Base-by-base conservation (phyloP, 2,329 filamentous ascomycete species). In the Ophiostoma ulmi region DNA sequence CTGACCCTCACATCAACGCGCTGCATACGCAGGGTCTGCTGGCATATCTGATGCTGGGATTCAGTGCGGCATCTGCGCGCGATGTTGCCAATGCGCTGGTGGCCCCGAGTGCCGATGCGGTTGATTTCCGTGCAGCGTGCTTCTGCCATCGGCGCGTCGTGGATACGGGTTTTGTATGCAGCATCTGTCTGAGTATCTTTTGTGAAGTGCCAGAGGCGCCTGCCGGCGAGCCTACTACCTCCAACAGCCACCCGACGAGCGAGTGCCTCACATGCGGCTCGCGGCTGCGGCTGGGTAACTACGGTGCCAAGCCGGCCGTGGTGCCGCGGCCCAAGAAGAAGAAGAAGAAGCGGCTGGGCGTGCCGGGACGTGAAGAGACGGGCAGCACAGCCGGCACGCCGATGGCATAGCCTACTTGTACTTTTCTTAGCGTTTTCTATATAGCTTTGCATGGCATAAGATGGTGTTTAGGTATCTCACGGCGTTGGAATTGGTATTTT, bases 61-160 rank as follows among this genome's bases (percentile, higher is more conserved):
- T 97, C 77, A 81, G 55, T 81, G 85, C 63, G 14, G 72, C 71
- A 10, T 73, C 73, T 20, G 78, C 75, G 17, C 72, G 74, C 69
- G 72, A 75, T 52, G 70, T 73, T 68, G 55, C 76, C 76, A 38
- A 73, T 73, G 36, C 74, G 69, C 82, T 99, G 61, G 86, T 97
- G 61, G 83, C 90, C 5, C 94, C 95, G 0, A 92, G 91, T 8
- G 90, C 92, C 52, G 91, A 94, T 70, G 89, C 91, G 64, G 93
- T 99, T 63, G 96, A 99, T 80, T 99, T 99, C 79, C 88, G 95
- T 63, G 94, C 96, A n/a, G 95, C 95, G 3, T 99, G 95, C 78
- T 99, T 99, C 81, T 99, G 95, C 78, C 95, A 99, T 80, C 86
- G 94, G 68, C 88, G 88, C 48, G 93, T 98, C 26, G 90, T 99